phyloP scores from a whole-genome alignment of 1,139 yeast species.

The Geotrichum aggregatum region DNA sequence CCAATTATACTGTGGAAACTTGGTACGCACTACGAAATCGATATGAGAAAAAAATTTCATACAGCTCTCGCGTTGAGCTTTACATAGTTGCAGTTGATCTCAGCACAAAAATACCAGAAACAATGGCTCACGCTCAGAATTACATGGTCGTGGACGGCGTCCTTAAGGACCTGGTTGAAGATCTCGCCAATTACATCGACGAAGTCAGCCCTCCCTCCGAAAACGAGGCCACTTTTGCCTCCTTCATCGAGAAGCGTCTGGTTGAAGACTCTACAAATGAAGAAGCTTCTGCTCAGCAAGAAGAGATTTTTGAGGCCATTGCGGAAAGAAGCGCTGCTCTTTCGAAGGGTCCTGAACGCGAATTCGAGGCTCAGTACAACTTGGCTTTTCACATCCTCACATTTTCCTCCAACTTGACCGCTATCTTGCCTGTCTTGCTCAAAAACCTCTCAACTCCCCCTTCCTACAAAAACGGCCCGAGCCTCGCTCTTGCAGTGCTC shows the following conservation, averaged over 20 bases:
- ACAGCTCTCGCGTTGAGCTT: background rate
- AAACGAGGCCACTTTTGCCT: constrained; percentile 25
- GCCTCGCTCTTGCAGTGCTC: constrained; percentile 38
- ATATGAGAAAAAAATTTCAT: background rate
- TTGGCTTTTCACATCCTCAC: constrained; percentile 40
- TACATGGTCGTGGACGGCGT: constrained; percentile 40
- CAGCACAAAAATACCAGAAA: background rate
- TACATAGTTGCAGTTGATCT: background rate
- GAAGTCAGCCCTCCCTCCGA: constrained; percentile 32
- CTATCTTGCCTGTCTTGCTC: constrained; percentile 35
- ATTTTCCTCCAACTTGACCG: constrained; percentile 37
- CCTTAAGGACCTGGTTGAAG: constrained; percentile 39
- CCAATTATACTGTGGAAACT: background rate
- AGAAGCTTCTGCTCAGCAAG: constrained; percentile 23
- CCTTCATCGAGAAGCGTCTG: constrained; percentile 22
- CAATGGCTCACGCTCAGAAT: constrained; percentile 26
- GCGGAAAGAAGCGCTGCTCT: constrained; percentile 36
- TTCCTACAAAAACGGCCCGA: constrained; percentile 32
- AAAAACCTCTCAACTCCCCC: constrained; percentile 34
- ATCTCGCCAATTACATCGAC: constrained; percentile 41
- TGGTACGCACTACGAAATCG: background rate
- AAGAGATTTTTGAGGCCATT: constrained; percentile 35
- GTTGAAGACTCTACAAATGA: constrained; percentile 10
- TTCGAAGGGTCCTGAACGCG: constrained; percentile 39
- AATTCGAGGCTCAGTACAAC: constrained; percentile 44